Evolutionary conservation across 73 alveolate genomes (phyloP), one percentile per base, ranked within the genome.

Genomic region (Paramecium caudatum): DNA sequence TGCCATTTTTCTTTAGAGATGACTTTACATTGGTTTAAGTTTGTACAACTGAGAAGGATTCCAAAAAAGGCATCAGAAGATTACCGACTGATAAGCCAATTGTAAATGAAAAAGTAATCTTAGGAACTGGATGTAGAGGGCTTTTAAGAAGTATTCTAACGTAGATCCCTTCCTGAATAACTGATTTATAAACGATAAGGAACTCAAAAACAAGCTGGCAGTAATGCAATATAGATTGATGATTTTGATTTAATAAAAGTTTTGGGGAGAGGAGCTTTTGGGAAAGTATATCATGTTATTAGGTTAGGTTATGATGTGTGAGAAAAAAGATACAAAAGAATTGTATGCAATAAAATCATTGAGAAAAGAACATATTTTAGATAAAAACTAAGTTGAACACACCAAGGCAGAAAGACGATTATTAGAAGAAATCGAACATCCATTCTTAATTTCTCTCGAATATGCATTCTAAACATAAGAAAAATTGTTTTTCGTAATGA

Each of bases 331-430:
- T 50, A 82, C 97, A 13, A 92, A 92, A 43, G 95, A 95, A 65
- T 90, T 93, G 39, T 98, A 93, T 88, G 99, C 99, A 8, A 97
- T 98, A 97, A 98, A 98, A 86, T 96, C 96, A 17, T 94, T 98
- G 23, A 94, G 96, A 32, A 98, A 98, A 93, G 96, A 96, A 46
- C 93, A 97, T 69, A 95, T 98, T 23, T 86, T 98, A 91, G 99
- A 98, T 12, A 91, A 95, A 68, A 98, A 98, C 65, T 82, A 93
- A 70, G 95, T 95, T 61, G 93, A 95, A 87, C 97, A 98, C 87
- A 99, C 99, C 4, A 94, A 90, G 63, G 93, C 99, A 32, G 99
- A 98, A 88, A 94, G 99, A 90, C 96, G 97, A 81, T 97, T 98
- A 6, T 95, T 98, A 82, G 93, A 97, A 23, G 94, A 96, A 86